These are phyloP conservation scores for Boletellus emodensis DNA, from an alignment of 768 basidiomycete species.

Conservation along the genomic window DNA sequence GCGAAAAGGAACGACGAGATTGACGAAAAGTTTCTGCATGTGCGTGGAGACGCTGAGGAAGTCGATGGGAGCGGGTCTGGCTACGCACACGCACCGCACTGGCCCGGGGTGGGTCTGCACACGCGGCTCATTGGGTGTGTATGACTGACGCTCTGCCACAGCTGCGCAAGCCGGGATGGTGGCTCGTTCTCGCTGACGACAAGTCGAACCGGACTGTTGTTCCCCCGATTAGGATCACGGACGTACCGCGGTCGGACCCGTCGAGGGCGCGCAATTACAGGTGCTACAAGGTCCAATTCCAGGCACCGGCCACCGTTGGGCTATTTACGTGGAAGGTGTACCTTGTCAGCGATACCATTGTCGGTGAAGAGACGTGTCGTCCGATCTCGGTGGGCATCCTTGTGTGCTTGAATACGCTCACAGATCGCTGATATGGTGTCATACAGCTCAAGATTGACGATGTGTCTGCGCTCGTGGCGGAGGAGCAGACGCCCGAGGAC, in stretches of 20 bases:
- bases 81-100: slow-evolving; percentile 87
- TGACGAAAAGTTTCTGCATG: slow-evolving; percentile 67
- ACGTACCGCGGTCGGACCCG: slow-evolving; percentile 63
- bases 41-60: slow-evolving; percentile 62
- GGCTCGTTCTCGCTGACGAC: slow-evolving; percentile 85
- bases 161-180: slow-evolving; percentile 90
- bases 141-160: slow-evolving; percentile 25
- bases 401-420: neutral
- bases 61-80: slow-evolving; percentile 43
- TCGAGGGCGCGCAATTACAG: slow-evolving; percentile 58
- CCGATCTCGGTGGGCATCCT: slow-evolving; percentile 64
- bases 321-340: slow-evolving; percentile 87
- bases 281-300: slow-evolving; percentile 90
- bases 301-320: slow-evolving; percentile 82
- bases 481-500: slow-evolving; percentile 69
- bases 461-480: slow-evolving; percentile 48
- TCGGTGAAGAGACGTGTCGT: slow-evolving; percentile 70
- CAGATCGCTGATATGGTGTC: slow-evolving; percentile 1
- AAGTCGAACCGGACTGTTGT: slow-evolving; percentile 83
- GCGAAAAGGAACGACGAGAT: slow-evolving; percentile 50
- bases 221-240: slow-evolving; percentile 76
- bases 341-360: slow-evolving; percentile 82
- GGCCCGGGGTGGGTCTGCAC: slow-evolving; percentile 69
- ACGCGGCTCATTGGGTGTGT: neutral
- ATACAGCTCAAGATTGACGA: slow-evolving; percentile 82